A percentile compares a stretch with the other conserved stretches of the same genome.
phyloP scores from a whole-genome alignment of 1,284 basidiomycete species.

The Puccinia hordei region DNA sequence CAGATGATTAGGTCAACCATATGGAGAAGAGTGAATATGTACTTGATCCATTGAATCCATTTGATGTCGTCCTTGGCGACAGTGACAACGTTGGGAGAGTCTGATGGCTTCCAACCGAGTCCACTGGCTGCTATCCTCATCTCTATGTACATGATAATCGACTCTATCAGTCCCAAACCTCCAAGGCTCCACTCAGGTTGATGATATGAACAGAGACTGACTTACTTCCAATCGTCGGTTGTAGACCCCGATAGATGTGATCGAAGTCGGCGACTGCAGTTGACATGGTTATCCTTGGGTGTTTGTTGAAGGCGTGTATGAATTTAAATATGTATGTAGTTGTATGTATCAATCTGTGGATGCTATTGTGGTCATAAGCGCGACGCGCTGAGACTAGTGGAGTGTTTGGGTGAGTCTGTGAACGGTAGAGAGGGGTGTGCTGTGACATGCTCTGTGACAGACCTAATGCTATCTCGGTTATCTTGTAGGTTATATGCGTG shows the following conservation, averaged over 20 bases:
- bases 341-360: no score
- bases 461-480: no score
- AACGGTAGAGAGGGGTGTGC: no score
- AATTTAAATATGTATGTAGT: not conserved
- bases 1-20: no score
- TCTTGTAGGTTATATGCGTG: no score
- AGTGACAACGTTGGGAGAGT: slow-evolving; percentile 68
- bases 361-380: no score
- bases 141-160: slow-evolving; percentile 63
- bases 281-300: not conserved
- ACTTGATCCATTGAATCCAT: slow-evolving; percentile 79
- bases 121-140: slow-evolving; percentile 83
- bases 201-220: slow-evolving; percentile 52
- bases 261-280: slow-evolving; percentile 71
- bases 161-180: not conserved
- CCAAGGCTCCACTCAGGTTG: no score
- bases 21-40: slow-evolving; percentile 51
- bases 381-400: no score
- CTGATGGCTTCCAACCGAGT: slow-evolving; percentile 78
- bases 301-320: not conserved
- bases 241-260: slow-evolving; percentile 73
- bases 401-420: no score
- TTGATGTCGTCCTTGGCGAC: slow-evolving; percentile 76
- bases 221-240: slow-evolving; percentile 77
- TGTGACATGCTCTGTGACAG: no score